A percentile compares a stretch with the other conserved stretches of the same genome.
These are phyloP conservation scores for Fusarium abutilonis DNA, from an alignment of 2,329 filamentous ascomycete genomes.

Conservation along the genomic window DNA sequence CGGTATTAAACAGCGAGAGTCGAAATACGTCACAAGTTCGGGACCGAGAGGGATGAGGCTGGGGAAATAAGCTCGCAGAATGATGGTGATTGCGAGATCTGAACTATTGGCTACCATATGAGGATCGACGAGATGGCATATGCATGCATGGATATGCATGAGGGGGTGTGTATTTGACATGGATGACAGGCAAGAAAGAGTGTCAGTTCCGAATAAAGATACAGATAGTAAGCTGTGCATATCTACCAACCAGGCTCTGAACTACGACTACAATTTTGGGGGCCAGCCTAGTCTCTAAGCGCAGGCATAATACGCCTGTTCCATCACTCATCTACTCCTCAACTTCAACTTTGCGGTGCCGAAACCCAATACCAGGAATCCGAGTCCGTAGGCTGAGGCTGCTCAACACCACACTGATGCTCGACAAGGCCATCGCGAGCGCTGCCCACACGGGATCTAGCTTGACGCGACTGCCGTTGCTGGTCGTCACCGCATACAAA, in stretches of 20 bases:
- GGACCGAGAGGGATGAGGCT: slow-evolving; percentile 17
- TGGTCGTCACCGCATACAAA: slow-evolving; percentile 68
- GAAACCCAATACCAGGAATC: slow-evolving; percentile 58
- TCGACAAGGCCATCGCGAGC: slow-evolving; percentile 91
- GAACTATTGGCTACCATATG: slow-evolving; percentile 23
- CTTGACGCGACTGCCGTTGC: slow-evolving; percentile 64
- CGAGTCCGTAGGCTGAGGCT: slow-evolving; percentile 74
- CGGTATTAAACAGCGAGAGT: slow-evolving; percentile 11
- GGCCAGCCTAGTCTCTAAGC: slow-evolving; percentile 25
- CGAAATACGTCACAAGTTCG: slow-evolving; percentile 5
- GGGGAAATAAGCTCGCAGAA: slow-evolving; percentile 1
- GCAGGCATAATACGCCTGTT: slow-evolving; percentile 5
- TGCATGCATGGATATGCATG: slow-evolving; percentile 5
- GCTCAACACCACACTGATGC: slow-evolving; percentile 86
- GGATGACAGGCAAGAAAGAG: not conserved
- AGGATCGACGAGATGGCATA: slow-evolving; percentile 21
- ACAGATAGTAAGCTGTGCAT: slow-evolving; percentile 22
- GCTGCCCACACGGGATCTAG: slow-evolving; percentile 87
- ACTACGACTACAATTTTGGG: slow-evolving; percentile 1
- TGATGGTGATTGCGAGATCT: slow-evolving; percentile 30
- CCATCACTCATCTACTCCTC: not conserved
- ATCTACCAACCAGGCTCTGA: slow-evolving; percentile 8
- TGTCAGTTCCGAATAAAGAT: too few relatives aligned
- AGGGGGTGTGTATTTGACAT: not conserved
- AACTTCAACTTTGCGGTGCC: slow-evolving; percentile 37